phyloP scores from a whole-genome alignment of 805 yeast species.

The Wickerhamomyces ciferrii region DNA sequence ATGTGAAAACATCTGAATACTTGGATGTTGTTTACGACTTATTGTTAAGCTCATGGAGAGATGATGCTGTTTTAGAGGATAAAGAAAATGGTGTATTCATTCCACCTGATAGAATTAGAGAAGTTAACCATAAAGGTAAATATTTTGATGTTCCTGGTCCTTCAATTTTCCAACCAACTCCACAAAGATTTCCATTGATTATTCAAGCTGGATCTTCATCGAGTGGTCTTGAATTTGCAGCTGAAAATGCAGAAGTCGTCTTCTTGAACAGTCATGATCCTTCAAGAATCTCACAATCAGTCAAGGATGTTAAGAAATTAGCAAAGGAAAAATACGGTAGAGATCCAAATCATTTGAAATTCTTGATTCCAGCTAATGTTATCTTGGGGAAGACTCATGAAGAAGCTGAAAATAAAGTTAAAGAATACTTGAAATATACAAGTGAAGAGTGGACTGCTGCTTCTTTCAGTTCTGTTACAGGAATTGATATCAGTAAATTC shows the following conservation, averaged over 20 bases:
- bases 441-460: slow-evolving; percentile 33
- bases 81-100: slow-evolving; percentile 19
- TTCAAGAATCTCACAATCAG: slow-evolving; percentile 17
- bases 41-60: slow-evolving; percentile 32
- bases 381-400: slow-evolving; percentile 32
- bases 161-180: slow-evolving; percentile 29
- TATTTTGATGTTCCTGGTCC: slow-evolving; percentile 32
- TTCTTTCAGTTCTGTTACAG: slow-evolving; percentile 35
- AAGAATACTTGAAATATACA: slow-evolving; percentile 20
- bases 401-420: slow-evolving; percentile 29
- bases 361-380: slow-evolving; percentile 25
- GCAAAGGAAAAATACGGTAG: slow-evolving; percentile 28
- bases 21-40: slow-evolving; percentile 30
- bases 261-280: slow-evolving; percentile 30
- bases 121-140: slow-evolving; percentile 30
- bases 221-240: slow-evolving; percentile 30
- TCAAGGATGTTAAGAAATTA: slow-evolving; percentile 19
- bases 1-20: slow-evolving; percentile 32
- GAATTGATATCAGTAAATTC: slow-evolving; percentile 30
- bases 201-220: slow-evolving; percentile 34
- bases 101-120: slow-evolving; percentile 28
- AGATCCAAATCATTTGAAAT: slow-evolving; percentile 28
- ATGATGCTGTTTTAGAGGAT: slow-evolving; percentile 22
- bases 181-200: slow-evolving; percentile 32
- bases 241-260: slow-evolving; percentile 31